phyloP scores from a whole-genome alignment of 345 rosid genomes.

The Linum trigynum region DNA sequence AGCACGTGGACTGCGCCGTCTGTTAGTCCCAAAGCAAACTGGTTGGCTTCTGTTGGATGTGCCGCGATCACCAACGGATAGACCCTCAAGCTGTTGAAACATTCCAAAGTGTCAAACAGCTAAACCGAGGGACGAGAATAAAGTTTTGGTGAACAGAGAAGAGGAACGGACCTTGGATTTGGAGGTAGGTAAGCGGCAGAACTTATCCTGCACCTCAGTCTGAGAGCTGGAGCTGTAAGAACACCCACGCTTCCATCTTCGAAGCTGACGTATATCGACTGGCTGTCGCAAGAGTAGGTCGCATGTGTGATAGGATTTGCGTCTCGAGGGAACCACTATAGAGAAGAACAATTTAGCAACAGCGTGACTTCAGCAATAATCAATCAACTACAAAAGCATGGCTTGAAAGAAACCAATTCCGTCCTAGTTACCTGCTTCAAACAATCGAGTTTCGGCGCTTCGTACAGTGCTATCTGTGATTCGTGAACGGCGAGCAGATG shows the following conservation, averaged over 20 bases:
- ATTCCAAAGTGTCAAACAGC: background rate
- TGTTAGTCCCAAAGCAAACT: conserved; percentile 1
- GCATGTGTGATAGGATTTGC: conserved; percentile 42
- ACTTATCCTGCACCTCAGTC: conserved; percentile 35
- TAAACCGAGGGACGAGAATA: background rate
- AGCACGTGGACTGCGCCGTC: conserved; percentile 9
- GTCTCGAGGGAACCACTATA: conserved; percentile 60
- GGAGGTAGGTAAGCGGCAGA: conserved; percentile 33
- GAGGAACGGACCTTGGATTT: background rate
- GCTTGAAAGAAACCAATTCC: background rate
- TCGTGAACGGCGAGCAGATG: conserved; percentile 40
- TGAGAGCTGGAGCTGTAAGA: conserved; percentile 34
- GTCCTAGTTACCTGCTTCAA: conserved; percentile 3
- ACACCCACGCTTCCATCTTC: conserved; percentile 47
- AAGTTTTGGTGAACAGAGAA: background rate
- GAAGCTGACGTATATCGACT: conserved; percentile 44
- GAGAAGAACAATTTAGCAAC: background rate
- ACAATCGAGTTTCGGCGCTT: conserved; percentile 39
- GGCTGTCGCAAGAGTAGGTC: conserved; percentile 54
- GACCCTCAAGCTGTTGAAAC: conserved; percentile 3
- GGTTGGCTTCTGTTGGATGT: conserved; percentile 1
- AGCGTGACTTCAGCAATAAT: background rate
- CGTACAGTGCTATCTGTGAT: conserved; percentile 33
- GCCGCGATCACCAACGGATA: conserved; percentile 4
- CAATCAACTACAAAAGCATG: background rate